Evolutionary conservation across 306 rosid genomes (phyloP), one percentile per base, ranked within the genome.

Genomic region (Dryas drummondii): DNA sequence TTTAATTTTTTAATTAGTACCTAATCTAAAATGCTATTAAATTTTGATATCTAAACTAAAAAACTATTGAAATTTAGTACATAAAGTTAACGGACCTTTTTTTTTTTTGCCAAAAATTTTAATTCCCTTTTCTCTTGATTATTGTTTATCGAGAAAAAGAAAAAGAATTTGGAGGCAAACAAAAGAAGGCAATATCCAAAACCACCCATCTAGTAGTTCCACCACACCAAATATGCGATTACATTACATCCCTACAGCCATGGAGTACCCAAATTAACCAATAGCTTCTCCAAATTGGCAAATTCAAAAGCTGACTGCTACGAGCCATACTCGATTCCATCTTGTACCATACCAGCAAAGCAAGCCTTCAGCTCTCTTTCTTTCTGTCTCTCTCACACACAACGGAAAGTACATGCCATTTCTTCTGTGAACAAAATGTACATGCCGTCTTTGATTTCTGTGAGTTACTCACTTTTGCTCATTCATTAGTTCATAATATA

Each of bases 31-130:
- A 19, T 19, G 0, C 22, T 19, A 19, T 19, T 19, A 19, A 19
- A 19, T 19, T 19, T 19, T 19, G 22, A 19, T 19, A 19, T 19
- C 22, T 19, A 19, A 19, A 19, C 22, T 19, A 19, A 19, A 19
- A 19, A 19, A 19, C 22, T 19, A 19, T 19, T 19, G 22, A 19
- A 19, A 19, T 37, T 54, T 86, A 48, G 70, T 61, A 58, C 32
- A 58, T 14, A 13, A 14, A 54, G 44, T 51, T 70, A 19, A 91
- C 87, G 96, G 82, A 0, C 22, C 22, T 19, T 22, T 15, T n/a
- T 22, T 9, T 57, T 3, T 54, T n/a, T 7, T 1, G 37, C 37
- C 1, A 32, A 32, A 2, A 32, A 32, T 32, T 32, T 32, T 32
- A 32, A 32, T 32, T 32, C 37, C 37, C 37, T 32, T 32, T 32